Evolutionary conservation across 352 stramenopile species (phyloP).

Genomic region (Phytophthora meadii): DNA sequence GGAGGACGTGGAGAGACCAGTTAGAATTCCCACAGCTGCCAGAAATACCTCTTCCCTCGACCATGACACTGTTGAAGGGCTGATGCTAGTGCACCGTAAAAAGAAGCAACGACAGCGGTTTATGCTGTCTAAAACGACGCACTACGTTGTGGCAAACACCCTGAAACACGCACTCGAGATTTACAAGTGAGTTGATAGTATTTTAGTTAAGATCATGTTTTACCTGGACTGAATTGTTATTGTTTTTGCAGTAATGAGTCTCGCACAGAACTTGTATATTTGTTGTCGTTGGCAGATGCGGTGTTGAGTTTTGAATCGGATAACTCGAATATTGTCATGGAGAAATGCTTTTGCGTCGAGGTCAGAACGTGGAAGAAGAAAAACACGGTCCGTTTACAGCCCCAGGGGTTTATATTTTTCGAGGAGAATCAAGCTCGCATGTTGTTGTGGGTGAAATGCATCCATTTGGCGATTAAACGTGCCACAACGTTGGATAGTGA

Average conservation of each 20-base stretch:
- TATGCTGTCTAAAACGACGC: constrained; percentile 44
- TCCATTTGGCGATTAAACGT: constrained; percentile 70
- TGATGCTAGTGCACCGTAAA: constrained; percentile 75
- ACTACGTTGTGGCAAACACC: constrained; percentile 62
- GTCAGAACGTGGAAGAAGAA: constrained; percentile 78
- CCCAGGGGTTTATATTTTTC: constrained; percentile 78
- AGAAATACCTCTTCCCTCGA: constrained; percentile 44
- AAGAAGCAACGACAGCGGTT: constrained; percentile 67
- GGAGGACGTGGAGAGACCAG: background rate
- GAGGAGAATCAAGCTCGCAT: constrained; percentile 74
- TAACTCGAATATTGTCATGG: constrained; percentile 69
- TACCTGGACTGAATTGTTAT: background rate
- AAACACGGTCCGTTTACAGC: constrained; percentile 59
- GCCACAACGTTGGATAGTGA: constrained; percentile 49
- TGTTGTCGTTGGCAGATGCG: constrained; percentile 64
- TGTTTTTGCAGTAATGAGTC: constrained; percentile 47
- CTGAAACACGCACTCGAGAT: constrained; percentile 65
- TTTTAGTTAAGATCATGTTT: constrained; percentile 1
- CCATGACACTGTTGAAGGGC: constrained; percentile 51
- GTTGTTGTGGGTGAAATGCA: constrained; percentile 81
- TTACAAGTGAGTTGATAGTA: constrained; percentile 45
- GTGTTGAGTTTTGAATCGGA: constrained; percentile 74
- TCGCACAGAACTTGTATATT: constrained; percentile 59
- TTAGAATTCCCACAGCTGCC: constrained; percentile 18
- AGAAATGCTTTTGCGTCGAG: constrained; percentile 82